A percentile compares a stretch with the other conserved stretches of the same genome.
phyloP scores from a whole-genome alignment of 192 early-diverging fungal genomes.

The Mortierella hygrophila region DNA sequence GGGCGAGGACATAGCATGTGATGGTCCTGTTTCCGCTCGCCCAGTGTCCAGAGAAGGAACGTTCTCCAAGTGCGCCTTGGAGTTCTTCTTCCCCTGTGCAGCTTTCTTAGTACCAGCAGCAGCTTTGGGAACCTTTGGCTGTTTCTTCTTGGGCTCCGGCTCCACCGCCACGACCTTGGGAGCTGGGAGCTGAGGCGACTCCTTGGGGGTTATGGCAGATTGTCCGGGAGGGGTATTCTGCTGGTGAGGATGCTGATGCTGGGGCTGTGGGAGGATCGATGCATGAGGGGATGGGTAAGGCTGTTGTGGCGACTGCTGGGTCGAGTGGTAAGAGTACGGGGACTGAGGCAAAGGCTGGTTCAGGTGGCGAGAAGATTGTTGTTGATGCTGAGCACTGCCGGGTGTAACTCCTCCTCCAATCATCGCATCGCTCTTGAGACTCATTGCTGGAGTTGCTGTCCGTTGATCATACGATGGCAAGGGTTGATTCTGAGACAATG shows the following conservation, averaged over 20 bases:
- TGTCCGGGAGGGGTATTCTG: conserved; percentile 44
- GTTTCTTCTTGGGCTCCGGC: conserved; percentile 53
- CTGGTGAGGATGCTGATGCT: conserved; percentile 51
- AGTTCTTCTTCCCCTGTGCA: conserved; percentile 38
- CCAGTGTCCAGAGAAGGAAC: conserved; percentile 37
- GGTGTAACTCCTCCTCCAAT: conserved; percentile 30
- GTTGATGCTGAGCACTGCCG: conserved; percentile 22
- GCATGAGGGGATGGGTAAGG: conserved; percentile 47
- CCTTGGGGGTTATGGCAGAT: conserved; percentile 49
- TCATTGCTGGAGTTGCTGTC: conserved; percentile 30
- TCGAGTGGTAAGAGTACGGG: conserved; percentile 45
- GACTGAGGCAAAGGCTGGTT: conserved; percentile 41
- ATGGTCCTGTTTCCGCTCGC: conserved; percentile 12
- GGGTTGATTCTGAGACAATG: conserved; percentile 45
- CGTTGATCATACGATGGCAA: conserved; percentile 41
- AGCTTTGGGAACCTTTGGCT: conserved; percentile 34
- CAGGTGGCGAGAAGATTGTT: conserved; percentile 30
- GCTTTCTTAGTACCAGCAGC: conserved; percentile 33
- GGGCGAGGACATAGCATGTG: conserved; percentile 38
- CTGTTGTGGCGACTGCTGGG: conserved; percentile 52
- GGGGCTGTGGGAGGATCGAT: conserved; percentile 41
- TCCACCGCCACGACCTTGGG: conserved; percentile 33
- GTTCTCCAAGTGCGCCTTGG: conserved; percentile 30
- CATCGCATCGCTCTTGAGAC: conserved; percentile 45
- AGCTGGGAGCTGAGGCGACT: conserved; percentile 44